These are phyloP conservation scores for Solanum paucissectum DNA, from an alignment of 257 asterid species.

Conservation along the genomic window DNA sequence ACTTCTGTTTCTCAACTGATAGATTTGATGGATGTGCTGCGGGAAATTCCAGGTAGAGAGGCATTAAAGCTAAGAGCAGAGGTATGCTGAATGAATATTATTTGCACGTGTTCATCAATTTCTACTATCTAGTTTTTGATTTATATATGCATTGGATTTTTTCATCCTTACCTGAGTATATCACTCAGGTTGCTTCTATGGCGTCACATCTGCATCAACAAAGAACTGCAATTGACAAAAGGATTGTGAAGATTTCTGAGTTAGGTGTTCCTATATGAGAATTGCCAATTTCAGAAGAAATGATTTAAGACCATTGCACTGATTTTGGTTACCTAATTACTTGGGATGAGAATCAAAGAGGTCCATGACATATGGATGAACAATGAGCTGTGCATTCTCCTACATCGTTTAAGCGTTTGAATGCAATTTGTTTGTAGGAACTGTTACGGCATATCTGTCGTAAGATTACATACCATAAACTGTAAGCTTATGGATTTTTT, in stretches of 20 bases:
- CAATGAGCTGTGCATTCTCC: not conserved
- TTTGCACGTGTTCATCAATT: not conserved
- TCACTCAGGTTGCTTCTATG: constrained; percentile 82
- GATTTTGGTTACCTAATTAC: not conserved
- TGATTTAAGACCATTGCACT: not conserved
- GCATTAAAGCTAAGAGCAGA: constrained; percentile 86
- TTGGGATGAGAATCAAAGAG: not conserved
- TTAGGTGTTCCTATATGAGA: constrained; percentile 66
- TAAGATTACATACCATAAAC: not conserved
- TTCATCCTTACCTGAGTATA: not conserved
- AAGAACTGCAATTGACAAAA: constrained; percentile 49
- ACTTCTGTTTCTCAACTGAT: not conserved
- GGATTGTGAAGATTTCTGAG: constrained; percentile 59
- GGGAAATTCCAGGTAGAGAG: constrained; percentile 87
- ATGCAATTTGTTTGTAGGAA: not conserved
- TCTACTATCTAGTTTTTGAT: not conserved
- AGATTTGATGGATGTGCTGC: constrained; percentile 80
- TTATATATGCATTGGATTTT: not conserved
- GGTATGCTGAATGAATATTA: constrained; percentile 16
- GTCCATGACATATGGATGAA: not conserved
- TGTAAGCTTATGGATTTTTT: not conserved
- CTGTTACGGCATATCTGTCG: not conserved
- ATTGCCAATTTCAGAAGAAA: not conserved
- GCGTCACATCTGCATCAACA: constrained; percentile 70
- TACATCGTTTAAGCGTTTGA: not conserved